phyloP scores from a whole-genome alignment of 768 basidiomycete genomes.

The Crassisporium funariophilum region DNA sequence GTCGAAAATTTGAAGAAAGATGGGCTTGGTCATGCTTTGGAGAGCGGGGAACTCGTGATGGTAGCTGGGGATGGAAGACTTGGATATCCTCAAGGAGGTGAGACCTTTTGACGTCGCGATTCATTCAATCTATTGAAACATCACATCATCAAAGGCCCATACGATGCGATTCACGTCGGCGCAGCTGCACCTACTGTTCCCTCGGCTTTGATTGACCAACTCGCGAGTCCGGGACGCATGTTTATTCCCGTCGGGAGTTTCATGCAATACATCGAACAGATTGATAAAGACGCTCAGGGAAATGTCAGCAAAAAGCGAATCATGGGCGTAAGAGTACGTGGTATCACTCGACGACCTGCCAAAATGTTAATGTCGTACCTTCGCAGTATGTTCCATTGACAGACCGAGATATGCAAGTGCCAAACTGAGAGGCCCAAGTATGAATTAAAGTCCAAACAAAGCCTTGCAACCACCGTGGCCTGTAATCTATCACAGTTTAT shows the following conservation, averaged over 20 bases:
- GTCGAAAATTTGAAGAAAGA: slow-evolving; percentile 67
- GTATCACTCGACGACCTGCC: not conserved
- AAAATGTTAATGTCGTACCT: not conserved
- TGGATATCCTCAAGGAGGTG: slow-evolving; percentile 47
- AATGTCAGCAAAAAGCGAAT: slow-evolving; percentile 62
- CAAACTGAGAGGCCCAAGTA: too few relatives aligned
- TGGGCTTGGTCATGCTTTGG: slow-evolving; percentile 56
- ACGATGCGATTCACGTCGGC: slow-evolving; percentile 90
- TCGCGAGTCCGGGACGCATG: slow-evolving; percentile 77
- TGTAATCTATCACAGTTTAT: too few relatives aligned
- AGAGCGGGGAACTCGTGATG: slow-evolving; percentile 59
- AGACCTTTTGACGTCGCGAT: not conserved
- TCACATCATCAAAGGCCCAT: slow-evolving; percentile 49
- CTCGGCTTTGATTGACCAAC: slow-evolving; percentile 70
- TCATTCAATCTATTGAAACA: not conserved
- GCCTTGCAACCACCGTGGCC: too few relatives aligned
- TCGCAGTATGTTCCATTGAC: slow-evolving; percentile 76
- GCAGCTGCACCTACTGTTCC: slow-evolving; percentile 85
- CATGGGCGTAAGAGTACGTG: slow-evolving; percentile 83
- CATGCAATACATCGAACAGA: slow-evolving; percentile 63
- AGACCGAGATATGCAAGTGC: slow-evolving; percentile 52
- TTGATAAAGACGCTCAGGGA: slow-evolving; percentile 79
- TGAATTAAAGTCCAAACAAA: too few relatives aligned
- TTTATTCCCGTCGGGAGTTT: slow-evolving; percentile 86
- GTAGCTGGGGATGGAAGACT: slow-evolving; percentile 79